A percentile compares a stretch with the other conserved stretches of the same genome.
These are phyloP conservation scores for Gentiana macrophylla DNA, from an alignment of 257 asterid genomes.

Conservation along the genomic window DNA sequence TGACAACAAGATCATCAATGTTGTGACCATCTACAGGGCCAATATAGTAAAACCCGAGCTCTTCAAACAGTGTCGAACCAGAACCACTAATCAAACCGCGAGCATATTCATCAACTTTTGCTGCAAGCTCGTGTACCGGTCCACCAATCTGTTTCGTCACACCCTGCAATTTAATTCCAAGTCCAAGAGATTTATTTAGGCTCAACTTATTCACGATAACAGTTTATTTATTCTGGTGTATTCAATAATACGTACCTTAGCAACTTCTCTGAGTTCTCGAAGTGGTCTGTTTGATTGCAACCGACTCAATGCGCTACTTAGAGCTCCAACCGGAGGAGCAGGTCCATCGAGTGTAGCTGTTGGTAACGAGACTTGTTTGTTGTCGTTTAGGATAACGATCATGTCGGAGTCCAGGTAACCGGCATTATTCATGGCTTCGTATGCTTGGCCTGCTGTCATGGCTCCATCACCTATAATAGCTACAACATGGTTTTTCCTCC, in stretches of 20 bases:
- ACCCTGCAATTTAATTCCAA: constrained; percentile 46
- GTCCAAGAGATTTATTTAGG: constrained; percentile 6
- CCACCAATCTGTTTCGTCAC: constrained; percentile 95
- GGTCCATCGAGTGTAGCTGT: constrained; percentile 92
- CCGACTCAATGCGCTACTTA: constrained; percentile 82
- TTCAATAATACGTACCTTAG: constrained; percentile 43
- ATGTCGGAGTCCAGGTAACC: constrained; percentile 93
- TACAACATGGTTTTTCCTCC: constrained; percentile 57
- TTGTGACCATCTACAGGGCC: constrained; percentile 97
- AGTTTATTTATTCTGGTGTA: neutral
- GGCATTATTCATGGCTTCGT: constrained; percentile 96
- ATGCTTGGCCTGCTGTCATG: constrained; percentile 97
- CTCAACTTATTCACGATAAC: neutral
- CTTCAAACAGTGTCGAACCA: constrained; percentile 86
- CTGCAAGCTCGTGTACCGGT: constrained; percentile 88
- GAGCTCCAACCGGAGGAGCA: constrained; percentile 78
- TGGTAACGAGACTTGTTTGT: constrained; percentile 93
- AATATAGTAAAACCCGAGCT: constrained; percentile 86
- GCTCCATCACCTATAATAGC: constrained; percentile 97
- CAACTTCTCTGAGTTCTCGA: constrained; percentile 89
- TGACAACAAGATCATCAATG: constrained; percentile 68
- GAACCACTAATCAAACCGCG: constrained; percentile 94
- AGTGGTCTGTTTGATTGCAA: constrained; percentile 85
- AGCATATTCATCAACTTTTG: constrained; percentile 95
- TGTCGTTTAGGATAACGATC: constrained; percentile 92